Conservation (phyloP, 2,329 filamentous ascomycete genomes). For the Cladorrhinum sp. region DNA sequence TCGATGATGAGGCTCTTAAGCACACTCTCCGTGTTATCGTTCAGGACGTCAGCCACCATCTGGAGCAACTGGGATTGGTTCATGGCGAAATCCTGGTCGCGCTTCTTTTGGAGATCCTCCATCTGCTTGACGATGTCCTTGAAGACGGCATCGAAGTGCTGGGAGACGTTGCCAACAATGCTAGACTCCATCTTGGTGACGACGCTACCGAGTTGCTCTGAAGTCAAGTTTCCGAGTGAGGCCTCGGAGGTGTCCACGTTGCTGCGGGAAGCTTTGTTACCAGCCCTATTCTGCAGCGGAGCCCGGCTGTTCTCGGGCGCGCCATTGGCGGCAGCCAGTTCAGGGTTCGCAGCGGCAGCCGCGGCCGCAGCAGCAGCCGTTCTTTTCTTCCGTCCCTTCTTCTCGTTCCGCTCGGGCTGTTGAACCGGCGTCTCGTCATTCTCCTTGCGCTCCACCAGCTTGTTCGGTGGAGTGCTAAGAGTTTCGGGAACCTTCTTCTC, state of each 20-base stretch:
- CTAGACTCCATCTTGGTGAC: constrained; percentile 51
- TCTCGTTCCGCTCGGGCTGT: constrained; percentile 56
- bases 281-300: constrained; percentile 32
- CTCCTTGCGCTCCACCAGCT: constrained; percentile 45
- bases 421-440: constrained; percentile 41
- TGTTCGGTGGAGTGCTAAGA: constrained; percentile 32
- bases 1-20: constrained; percentile 72
- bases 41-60: constrained; percentile 58
- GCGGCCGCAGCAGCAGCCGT: constrained; percentile 40
- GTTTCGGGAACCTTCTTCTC: constrained; percentile 33
- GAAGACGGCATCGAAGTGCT: constrained; percentile 48
- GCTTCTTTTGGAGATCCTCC: constrained; percentile 46
- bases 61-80: constrained; percentile 62
- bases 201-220: constrained; percentile 53
- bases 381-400: constrained; percentile 62
- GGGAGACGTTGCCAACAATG: constrained; percentile 46
- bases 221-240: constrained; percentile 31
- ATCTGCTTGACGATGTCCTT: constrained; percentile 59
- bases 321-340: constrained; percentile 42
- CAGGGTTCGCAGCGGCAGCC: constrained; percentile 42
- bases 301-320: constrained; percentile 35
- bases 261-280: constrained; percentile 30
- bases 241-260: constrained; percentile 27
- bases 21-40: constrained; percentile 65
- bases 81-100: constrained; percentile 42